A percentile compares a stretch with the other conserved stretches of the same genome.
These are phyloP conservation scores for Haplosporangium sp. DNA, from an alignment of 371 early-diverging fungal species.

Conservation along the genomic window DNA sequence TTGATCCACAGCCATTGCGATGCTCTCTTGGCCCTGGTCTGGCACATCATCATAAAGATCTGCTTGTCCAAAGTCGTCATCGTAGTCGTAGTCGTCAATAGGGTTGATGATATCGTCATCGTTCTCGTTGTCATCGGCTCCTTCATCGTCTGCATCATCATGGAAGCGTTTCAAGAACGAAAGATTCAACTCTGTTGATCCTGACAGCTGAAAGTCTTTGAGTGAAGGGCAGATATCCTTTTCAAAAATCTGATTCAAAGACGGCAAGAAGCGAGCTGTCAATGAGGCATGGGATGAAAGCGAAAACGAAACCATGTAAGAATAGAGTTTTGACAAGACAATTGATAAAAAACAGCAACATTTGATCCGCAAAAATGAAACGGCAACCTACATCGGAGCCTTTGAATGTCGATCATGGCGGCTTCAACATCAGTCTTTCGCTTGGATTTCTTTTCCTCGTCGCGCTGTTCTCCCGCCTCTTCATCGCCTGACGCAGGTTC, in stretches of 20 bases:
- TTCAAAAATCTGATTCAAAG: constrained; percentile 57
- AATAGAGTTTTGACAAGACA: no score
- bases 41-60: constrained; percentile 36
- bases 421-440: constrained; percentile 38
- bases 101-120: constrained; percentile 11
- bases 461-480: neutral
- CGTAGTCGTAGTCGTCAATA: constrained; percentile 32
- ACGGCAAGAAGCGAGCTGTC: constrained; percentile 67
- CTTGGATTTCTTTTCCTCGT: constrained; percentile 10
- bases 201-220: constrained; percentile 58
- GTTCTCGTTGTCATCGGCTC: neutral
- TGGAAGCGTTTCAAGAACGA: constrained; percentile 54
- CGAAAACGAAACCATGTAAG: no score
- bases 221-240: constrained; percentile 77
- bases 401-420: constrained; percentile 40
- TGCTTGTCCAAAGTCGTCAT: constrained; percentile 24
- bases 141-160: constrained; percentile 42
- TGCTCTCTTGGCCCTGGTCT: constrained; percentile 16
- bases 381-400: constrained; percentile 33
- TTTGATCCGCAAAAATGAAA: neutral
- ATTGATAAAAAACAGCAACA: neutral
- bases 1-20: neutral
- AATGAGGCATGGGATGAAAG: neutral
- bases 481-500: constrained; percentile 18
- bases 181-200: constrained; percentile 53